Base-by-base conservation (phyloP, 2,329 filamentous ascomycete genomes). In the Arthroderma uncinatum region DNA sequence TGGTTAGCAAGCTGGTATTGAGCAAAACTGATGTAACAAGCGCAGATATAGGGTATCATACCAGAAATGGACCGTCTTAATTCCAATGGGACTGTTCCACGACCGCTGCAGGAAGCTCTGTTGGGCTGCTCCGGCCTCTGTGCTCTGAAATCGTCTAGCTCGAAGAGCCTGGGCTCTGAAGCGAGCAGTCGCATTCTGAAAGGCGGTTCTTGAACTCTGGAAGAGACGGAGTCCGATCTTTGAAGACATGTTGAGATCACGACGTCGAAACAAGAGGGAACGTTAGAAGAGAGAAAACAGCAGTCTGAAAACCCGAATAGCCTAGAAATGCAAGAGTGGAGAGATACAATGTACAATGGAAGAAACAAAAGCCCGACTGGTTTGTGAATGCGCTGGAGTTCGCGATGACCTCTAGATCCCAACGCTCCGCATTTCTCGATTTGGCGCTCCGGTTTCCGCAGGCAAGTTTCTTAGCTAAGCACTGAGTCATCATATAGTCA, bases 41-140 rank as follows among this genome's bases (percentile, higher is more conserved):
- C 8, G 44, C 44, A 25, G 9, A 23, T 36, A 36, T 21, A 5
- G n/a, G 16, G 16, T 39, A 25, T 16, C 54, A 58, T 78, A 92
- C 92, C 93, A 98, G 78, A 98, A 98, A 75, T 98, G 93, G 67
- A 98, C 93, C 61, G 93, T 98, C 85, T 90, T 90, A 65, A 91
- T 65, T 54, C 88, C 88, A 62, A 91, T 74, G 61, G 87, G 86
- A 72, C 86, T 89, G 73, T 89, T 83, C 86, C 85, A 90, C 79
- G 94, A 82, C 74, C 84, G 84, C 78, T 85, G 83, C 72, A 93
- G 84, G 55, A 71, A 73, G 62, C 70, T 76, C 71, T 78, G 75
- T 70, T 64, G 72, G 61, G 53, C 74, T 54, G 70, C 71, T 54
- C 73, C 73, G 62, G 78, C 76, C 42, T 83, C 77, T 47, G 85